These are phyloP conservation scores for Centaurea solstitialis DNA, from an alignment of 129 eudicot genomes.

Conservation along the genomic window DNA sequence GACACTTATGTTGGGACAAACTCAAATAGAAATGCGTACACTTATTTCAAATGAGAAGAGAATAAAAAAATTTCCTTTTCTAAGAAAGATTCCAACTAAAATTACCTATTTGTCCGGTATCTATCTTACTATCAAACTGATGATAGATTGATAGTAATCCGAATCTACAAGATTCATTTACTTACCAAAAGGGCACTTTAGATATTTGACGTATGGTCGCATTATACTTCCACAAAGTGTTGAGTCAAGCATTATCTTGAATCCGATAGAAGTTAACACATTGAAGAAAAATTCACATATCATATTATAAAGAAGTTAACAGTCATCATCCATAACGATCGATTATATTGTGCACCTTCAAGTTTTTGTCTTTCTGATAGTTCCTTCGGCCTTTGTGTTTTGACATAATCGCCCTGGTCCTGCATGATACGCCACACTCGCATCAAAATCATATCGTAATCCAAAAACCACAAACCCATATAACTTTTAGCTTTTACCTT, in stretches of 20 bases:
- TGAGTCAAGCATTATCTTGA: not conserved
- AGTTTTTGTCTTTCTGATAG: conserved; percentile 24
- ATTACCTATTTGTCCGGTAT: not conserved
- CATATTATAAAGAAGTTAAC: not conserved
- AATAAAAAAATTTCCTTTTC: not conserved
- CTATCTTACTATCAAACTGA: not conserved
- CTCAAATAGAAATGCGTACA: not conserved
- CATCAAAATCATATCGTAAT: not conserved
- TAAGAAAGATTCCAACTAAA: not conserved
- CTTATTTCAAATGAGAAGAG: not conserved
- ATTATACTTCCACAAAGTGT: not conserved
- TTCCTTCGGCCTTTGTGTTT: conserved; percentile 20
- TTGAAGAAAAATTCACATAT: not conserved
- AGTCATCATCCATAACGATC: not conserved
- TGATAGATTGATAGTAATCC: not conserved
- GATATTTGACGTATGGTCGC: not conserved
- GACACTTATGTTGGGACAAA: not conserved
- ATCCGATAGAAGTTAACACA: not conserved
- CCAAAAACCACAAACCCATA: conserved; percentile 8
- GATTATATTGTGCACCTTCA: conserved; percentile 23
- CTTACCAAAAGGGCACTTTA: conserved; percentile 14
- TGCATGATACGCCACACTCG: not conserved
- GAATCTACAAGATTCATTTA: not conserved
- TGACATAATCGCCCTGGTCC: conserved; percentile 28
- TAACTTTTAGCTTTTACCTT: conserved; percentile 30